Percentiles rank a stretch among this genome's conserved stretches.
Evolutionary conservation across 2,329 filamentous ascomycete species (phyloP).

Genomic region (Scortechinia acanthostroma): DNA sequence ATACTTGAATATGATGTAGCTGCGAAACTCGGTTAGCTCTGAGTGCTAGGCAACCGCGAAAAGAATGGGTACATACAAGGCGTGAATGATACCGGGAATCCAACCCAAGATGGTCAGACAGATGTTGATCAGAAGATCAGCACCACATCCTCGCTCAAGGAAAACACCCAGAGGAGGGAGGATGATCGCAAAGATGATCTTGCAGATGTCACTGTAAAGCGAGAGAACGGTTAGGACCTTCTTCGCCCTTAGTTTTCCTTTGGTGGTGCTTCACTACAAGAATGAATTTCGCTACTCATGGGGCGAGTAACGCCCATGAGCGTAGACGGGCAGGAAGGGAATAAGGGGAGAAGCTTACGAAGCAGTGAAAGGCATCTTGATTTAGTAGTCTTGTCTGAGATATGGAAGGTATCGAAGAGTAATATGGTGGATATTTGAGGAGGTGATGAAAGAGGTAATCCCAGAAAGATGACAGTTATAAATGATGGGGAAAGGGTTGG

Average conservation of each 20-base stretch:
- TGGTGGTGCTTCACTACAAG: too few relatives aligned
- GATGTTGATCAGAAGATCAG: constrained; percentile 88
- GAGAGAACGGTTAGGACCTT: neutral
- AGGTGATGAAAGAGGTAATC: too few relatives aligned
- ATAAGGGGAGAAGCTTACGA: constrained; percentile 31
- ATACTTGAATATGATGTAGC: constrained; percentile 83
- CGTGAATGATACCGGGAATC: constrained; percentile 83
- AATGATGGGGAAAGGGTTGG: too few relatives aligned
- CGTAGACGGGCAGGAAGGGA: neutral
- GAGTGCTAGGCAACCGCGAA: neutral
- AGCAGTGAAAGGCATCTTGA: constrained; percentile 51
- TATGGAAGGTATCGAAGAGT: too few relatives aligned
- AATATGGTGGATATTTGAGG: too few relatives aligned
- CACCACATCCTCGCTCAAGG: constrained; percentile 83
- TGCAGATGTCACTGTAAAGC: constrained; percentile 42
- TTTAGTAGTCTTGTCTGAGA: too few relatives aligned
- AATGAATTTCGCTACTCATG: neutral
- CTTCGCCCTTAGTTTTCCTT: too few relatives aligned
- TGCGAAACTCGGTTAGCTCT: constrained; percentile 11
- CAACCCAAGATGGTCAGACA: constrained; percentile 69
- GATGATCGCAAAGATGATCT: constrained; percentile 78
- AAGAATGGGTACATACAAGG: constrained; percentile 52
- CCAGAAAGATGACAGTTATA: too few relatives aligned
- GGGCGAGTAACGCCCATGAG: constrained; percentile 2
- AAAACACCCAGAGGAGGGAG: constrained; percentile 87